Base-by-base conservation (phyloP, 306 rosid genomes). In the Castanea sativa region DNA sequence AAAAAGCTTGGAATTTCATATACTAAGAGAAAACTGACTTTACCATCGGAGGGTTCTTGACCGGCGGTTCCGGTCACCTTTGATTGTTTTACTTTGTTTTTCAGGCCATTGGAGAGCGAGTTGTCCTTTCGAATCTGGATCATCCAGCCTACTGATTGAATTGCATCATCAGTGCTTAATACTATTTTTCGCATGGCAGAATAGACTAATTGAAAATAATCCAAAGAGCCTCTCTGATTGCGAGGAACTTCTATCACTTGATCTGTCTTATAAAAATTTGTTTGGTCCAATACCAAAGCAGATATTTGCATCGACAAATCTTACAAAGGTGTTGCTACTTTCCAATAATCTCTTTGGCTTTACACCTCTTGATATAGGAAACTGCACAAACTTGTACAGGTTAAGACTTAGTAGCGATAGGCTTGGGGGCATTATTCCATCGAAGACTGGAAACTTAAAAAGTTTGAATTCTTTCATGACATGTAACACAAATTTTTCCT, bases 291-390 rank as follows among this genome's bases (percentile, higher is more conserved):
- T 94, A 33, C 98, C 97, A 2, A 89, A 81, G 84, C 73, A 78
- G 64, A 78, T 92, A 41, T 92, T 92, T 65, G 79, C 79, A 10
- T 76, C 92, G 87, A 85, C 56, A 61, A 89, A 88, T 75, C 91
- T 94, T 78, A 84, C 89, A 25, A 91, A 92, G 81, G 79, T 94
- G 15, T 76, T 94, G 71, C 87, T 94, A 52, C 85, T 94, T 68
- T 84, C 96, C 77, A 94, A 94, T 82, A 88, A 87, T 41, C 86
- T 94, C 13, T 88, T 94, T 3, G 98, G 98, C 38, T 87, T 80
- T 52, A 90, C 92, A 55, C 96, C 97, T 18, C 85, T 91, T 58
- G 97, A 90, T 55, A 83, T 94, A 65, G 94, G 97, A 33, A 92
- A 90, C 77, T 88, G 96, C 87, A 83, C 90, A 11, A 92, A 78